Evolutionary conservation across 1,284 basidiomycete species (phyloP).

Genomic region (Pseudozyma tsukubaensis): DNA sequence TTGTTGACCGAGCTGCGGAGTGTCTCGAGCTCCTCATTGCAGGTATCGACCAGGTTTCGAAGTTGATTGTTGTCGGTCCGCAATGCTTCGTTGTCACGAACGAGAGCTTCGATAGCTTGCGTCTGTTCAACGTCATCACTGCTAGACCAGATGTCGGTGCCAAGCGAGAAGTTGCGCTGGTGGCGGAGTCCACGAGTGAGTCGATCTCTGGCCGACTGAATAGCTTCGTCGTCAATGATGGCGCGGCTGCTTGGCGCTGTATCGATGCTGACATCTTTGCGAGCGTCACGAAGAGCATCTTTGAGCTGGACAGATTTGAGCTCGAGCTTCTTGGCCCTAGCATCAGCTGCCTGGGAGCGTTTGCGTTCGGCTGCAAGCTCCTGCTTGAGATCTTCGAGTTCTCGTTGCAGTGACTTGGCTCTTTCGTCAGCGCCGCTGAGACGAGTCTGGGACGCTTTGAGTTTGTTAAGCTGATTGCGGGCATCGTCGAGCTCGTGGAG

Average conservation of each 20-base stretch:
- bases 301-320: constrained; percentile 30
- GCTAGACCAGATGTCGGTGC: constrained; percentile 1
- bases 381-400: constrained; percentile 86
- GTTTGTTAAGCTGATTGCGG: constrained; percentile 76
- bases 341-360: constrained; percentile 78
- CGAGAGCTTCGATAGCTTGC: constrained; percentile 31
- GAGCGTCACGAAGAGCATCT: constrained; percentile 42
- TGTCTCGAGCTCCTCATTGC: constrained; percentile 54
- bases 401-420: constrained; percentile 62
- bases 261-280: constrained; percentile 23
- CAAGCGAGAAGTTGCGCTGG: constrained; percentile 21
- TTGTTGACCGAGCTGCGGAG: constrained; percentile 41
- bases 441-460: constrained; percentile 78
- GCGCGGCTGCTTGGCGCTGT: constrained; percentile 9
- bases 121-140: constrained; percentile 19
- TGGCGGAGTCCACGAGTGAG: constrained; percentile 36
- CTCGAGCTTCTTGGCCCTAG: constrained; percentile 73
- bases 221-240: constrained; percentile 37
- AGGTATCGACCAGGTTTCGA: constrained; percentile 45
- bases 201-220: constrained; percentile 36
- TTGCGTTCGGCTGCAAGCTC: constrained; percentile 81
- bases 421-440: constrained; percentile 71
- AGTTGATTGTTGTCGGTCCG: constrained; percentile 47
- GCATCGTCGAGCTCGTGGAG: constrained; percentile 82
- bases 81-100: constrained; percentile 54